phyloP scores from a whole-genome alignment of 2,329 filamentous ascomycete species.

The Alternaria gansuensis region DNA sequence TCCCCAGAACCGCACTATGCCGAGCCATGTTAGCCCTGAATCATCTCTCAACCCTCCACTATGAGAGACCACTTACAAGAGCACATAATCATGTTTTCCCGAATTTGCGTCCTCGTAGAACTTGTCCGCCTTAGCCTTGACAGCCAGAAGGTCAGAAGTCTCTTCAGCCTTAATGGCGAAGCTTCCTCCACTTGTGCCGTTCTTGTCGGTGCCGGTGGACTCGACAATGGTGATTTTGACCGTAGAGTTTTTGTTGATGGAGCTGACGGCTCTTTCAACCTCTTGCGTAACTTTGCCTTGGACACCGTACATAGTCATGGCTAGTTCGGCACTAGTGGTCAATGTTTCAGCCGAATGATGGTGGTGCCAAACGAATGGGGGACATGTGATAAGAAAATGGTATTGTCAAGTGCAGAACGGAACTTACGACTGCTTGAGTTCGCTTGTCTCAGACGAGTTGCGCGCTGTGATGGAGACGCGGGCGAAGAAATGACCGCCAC shows the following conservation, averaged over 20 bases:
- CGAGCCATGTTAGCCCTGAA: background rate
- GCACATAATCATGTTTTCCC: background rate
- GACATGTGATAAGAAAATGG: background rate
- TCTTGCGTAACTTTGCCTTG: constrained; percentile 3
- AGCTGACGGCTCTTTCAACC: background rate
- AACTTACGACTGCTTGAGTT: constrained; percentile 3
- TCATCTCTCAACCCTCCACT: background rate
- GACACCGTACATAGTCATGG: constrained; percentile 4
- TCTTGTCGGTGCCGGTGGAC: background rate
- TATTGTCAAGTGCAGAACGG: background rate
- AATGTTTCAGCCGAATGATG: background rate
- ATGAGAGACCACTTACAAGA: background rate
- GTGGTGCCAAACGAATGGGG: background rate
- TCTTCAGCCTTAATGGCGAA: background rate
- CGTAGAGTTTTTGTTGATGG: constrained; percentile 1
- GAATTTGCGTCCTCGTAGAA: background rate
- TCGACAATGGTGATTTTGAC: constrained; percentile 4
- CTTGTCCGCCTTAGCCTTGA: constrained; percentile 1
- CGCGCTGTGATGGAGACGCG: constrained; percentile 2
- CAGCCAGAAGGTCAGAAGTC: constrained; percentile 2
- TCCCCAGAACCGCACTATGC: background rate
- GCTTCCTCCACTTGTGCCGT: background rate
- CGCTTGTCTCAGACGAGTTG: constrained; percentile 5
- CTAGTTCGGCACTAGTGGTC: background rate
- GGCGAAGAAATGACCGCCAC: constrained; percentile 1